Evolutionary conservation across 1,139 yeast species (phyloP), one percentile per base, ranked within the genome.

Genomic region (Magnusiomyces suaveolens): DNA sequence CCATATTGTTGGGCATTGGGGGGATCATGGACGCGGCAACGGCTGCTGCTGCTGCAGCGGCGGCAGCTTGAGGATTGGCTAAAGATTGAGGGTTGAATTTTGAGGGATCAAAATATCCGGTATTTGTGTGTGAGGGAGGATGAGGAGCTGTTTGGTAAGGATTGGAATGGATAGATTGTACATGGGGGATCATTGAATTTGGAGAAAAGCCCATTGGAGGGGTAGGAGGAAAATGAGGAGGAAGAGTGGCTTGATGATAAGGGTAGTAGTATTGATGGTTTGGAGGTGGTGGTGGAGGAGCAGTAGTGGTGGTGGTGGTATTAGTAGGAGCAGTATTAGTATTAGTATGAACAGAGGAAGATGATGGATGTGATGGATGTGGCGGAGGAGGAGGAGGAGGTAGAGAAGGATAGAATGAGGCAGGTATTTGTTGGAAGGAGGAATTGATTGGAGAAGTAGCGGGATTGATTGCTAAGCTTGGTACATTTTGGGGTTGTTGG

Each of bases 171-270:
- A 38, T 38, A 10, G 26, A 8, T 8, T 43, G 46, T 6, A 21
- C 46, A 43, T 8, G 8, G 26, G 46, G 26, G 26, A 43, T 21
- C 46, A 43, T 43, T 18, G 46, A 25, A 25, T 10, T 14, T 25
- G 39, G 23, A 18, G 36, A 14, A 18, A 46, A 46, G 16, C 49
- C 49, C 38, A 46, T 29, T 26, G 49, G 38, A 46, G 49, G 49
- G n/a, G 49, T 46, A 29, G 49, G 38, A 26, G 49, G 38, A 16
- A 46, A 46, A n/a, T 29, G 25, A n/a, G 49, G 18, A 20, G 46
- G 24, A 29, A 29, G 36, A 29, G 36, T 29, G 36, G 36, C 36
- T 29, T 29, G 36, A 12, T 29, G 36, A 12, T 29, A 29, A 29
- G 36, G 36, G 12, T 29, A 29, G 36, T 29, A 29, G 36, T 29